Conservation (phyloP, 495 filamentous ascomycete species). For the Penicillium cosmopolitanum region DNA sequence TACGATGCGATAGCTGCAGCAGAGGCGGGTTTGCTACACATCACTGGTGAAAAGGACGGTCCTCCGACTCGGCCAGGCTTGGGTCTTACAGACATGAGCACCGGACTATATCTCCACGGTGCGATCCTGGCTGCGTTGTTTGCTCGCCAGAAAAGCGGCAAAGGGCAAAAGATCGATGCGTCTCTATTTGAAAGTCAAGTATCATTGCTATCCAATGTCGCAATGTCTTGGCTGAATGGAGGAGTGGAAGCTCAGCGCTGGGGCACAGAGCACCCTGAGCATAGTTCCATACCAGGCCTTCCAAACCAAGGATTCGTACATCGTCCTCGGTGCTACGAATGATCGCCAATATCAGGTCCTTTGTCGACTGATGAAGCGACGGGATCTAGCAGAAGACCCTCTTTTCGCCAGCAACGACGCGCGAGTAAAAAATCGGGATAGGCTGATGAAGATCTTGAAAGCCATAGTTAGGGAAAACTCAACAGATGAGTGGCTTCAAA, state of each 20-base stretch:
- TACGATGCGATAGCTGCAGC: slow-evolving; percentile 96
- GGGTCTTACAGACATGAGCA: slow-evolving; percentile 86
- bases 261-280: slow-evolving; percentile 88
- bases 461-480: slow-evolving; percentile 65
- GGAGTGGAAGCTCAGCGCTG: slow-evolving; percentile 76
- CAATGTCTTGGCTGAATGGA: slow-evolving; percentile 78
- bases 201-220: slow-evolving; percentile 82
- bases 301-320: slow-evolving; percentile 76
- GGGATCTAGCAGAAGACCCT: slow-evolving; percentile 66
- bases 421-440: slow-evolving; percentile 69
- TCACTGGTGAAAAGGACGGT: slow-evolving; percentile 78
- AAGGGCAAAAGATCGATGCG: slow-evolving; percentile 84
- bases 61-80: slow-evolving; percentile 90
- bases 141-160: slow-evolving; percentile 59
- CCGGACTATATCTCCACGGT: slow-evolving; percentile 84
- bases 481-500: slow-evolving; percentile 75
- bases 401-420: slow-evolving; percentile 69
- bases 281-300: slow-evolving; percentile 90
- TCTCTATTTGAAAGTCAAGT: slow-evolving; percentile 84
- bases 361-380: slow-evolving; percentile 66
- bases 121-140: slow-evolving; percentile 82
- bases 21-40: slow-evolving; percentile 90
- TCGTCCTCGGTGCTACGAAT: slow-evolving; percentile 85
- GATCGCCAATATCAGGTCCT: slow-evolving; percentile 78
- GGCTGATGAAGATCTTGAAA: slow-evolving; percentile 69